Conservation (phyloP, 2,329 filamentous ascomycete species). For the Pezicula radicicola region DNA sequence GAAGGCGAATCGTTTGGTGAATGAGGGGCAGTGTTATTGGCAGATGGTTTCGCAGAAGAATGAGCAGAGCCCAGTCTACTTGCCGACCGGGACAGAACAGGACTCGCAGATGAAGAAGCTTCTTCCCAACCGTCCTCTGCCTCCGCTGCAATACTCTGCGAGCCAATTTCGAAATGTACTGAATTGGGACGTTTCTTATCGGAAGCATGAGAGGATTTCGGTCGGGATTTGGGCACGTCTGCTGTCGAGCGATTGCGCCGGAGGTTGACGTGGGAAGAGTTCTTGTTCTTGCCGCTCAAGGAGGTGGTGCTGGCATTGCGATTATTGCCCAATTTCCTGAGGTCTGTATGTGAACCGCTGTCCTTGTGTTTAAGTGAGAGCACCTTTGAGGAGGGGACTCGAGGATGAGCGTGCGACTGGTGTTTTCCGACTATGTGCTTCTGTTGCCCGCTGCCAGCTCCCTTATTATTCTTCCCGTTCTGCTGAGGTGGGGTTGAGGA, state of each 20-base stretch:
- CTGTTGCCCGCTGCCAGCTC: conserved; percentile 1
- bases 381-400: conserved; percentile 25
- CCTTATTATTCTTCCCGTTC: conserved; percentile 15
- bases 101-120: conserved; percentile 60
- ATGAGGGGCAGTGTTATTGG: conserved; percentile 24
- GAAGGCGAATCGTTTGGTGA: conserved; percentile 23
- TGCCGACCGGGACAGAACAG: conserved; percentile 48
- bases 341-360: conserved; percentile 22
- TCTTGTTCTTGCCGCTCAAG: conserved; percentile 40
- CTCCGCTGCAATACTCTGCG: conserved; percentile 35
- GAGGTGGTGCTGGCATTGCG: conserved; percentile 7
- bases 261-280: conserved; percentile 50
- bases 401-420: conserved; percentile 18
- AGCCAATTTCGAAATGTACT: conserved; percentile 63
- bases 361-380: conserved; percentile 23
- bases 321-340: conserved; percentile 22
- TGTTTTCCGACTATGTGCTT: conserved; percentile 25
- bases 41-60: conserved; percentile 40
- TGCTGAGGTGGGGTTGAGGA: conserved; percentile 23
- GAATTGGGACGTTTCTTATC: conserved; percentile 52
- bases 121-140: conserved; percentile 64
- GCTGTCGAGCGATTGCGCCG: conserved; percentile 60
- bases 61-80: conserved; percentile 42
- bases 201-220: conserved; percentile 41
- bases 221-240: conserved; percentile 47